Conservation (phyloP, 345 rosid genomes). For the Salix udensis region DNA sequence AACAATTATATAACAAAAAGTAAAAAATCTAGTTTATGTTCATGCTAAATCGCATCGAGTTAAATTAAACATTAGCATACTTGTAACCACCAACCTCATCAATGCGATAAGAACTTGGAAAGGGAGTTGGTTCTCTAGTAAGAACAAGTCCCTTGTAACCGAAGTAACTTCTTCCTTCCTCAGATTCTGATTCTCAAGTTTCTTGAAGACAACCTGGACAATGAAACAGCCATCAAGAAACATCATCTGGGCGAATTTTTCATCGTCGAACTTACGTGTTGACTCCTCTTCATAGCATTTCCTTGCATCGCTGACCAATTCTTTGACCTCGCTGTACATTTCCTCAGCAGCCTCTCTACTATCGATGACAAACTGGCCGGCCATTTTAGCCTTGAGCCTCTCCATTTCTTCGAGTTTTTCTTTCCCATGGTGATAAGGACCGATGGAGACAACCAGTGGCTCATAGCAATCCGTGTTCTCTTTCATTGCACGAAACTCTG, state of each 20-base stretch:
- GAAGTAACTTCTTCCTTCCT: background rate
- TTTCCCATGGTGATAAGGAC: background rate
- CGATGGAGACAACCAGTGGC: background rate
- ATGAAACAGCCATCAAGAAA: background rate
- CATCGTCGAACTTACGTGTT: background rate
- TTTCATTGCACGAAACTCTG: too few relatives aligned
- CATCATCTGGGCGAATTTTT: background rate
- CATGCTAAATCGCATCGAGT: too few relatives aligned
- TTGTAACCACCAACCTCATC: background rate
- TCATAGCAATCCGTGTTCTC: background rate
- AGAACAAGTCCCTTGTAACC: slow-evolving; percentile 15
- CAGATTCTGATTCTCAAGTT: background rate
- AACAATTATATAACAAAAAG: too few relatives aligned
- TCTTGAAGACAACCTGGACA: background rate
- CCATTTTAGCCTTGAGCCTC: background rate
- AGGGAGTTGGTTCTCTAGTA: slow-evolving; percentile 32
- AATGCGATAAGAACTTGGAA: slow-evolving; percentile 8
- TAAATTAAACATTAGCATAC: too few relatives aligned
- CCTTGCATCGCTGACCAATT: background rate
- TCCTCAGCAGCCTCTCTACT: too few relatives aligned
- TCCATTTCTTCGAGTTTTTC: background rate
- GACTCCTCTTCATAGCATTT: background rate
- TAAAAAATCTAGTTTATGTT: too few relatives aligned
- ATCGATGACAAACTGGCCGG: background rate
- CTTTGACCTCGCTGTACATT: too few relatives aligned